These are phyloP conservation scores for Austroboletus novae-zelandiae DNA, from an alignment of 1,284 basidiomycete species.

Conservation along the genomic window DNA sequence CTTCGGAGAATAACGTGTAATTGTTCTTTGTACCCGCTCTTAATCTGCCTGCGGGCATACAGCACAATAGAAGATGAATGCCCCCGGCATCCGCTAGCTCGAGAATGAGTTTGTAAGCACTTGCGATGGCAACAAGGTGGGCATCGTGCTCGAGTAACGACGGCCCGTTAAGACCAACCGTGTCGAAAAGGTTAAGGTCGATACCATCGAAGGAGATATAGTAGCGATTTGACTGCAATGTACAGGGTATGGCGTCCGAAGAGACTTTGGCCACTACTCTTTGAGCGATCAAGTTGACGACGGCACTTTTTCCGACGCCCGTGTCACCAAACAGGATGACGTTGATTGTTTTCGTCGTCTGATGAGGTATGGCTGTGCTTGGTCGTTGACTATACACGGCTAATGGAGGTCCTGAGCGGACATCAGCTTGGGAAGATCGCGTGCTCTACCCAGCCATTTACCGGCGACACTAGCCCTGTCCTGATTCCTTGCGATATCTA, in stretches of 20 bases:
- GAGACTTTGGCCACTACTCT: background rate
- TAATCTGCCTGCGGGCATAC: background rate
- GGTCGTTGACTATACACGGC: too few relatives aligned
- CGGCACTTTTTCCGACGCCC: background rate
- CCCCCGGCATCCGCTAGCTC: background rate
- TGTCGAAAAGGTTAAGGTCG: background rate
- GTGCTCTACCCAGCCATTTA: too few relatives aligned
- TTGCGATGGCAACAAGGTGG: constrained; percentile 1
- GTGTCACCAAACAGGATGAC: constrained; percentile 3
- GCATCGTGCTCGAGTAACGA: background rate
- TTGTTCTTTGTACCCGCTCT: background rate
- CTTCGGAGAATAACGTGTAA: constrained; percentile 1
- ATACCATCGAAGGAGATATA: background rate
- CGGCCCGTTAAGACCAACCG: background rate
- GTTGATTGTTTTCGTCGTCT: background rate
- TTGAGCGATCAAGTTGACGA: constrained; percentile 2
- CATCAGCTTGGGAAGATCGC: too few relatives aligned
- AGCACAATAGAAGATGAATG: constrained; percentile 7
- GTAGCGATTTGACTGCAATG: background rate
- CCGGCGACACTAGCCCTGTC: too few relatives aligned
- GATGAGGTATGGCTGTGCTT: too few relatives aligned
- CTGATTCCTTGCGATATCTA: too few relatives aligned
- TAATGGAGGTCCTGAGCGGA: too few relatives aligned
- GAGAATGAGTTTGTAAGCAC: constrained; percentile 1
- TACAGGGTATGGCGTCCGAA: background rate